Evolutionary conservation across 1,284 basidiomycete species (phyloP).

Genomic region (Cryptococcus sp.): DNA sequence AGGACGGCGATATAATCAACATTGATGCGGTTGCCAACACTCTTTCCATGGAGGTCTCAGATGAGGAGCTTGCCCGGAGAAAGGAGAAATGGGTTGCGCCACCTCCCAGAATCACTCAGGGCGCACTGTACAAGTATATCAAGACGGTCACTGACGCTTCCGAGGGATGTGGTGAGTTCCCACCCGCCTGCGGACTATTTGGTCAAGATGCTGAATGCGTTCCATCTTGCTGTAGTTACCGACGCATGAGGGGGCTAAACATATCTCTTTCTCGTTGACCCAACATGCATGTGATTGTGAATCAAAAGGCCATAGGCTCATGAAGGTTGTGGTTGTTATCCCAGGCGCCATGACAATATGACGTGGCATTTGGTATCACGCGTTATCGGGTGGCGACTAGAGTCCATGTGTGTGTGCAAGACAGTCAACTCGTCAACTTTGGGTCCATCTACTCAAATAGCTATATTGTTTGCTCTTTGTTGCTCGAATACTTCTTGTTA

Average conservation of each 20-base stretch:
- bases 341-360: too few species aligned
- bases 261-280: too few species aligned
- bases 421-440: too few species aligned
- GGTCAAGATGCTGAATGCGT: background rate
- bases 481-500: too few species aligned
- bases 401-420: too few species aligned
- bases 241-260: slow-evolving; percentile 21
- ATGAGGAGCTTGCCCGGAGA: slow-evolving; percentile 73
- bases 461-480: too few species aligned
- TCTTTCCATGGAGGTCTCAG: slow-evolving; percentile 78
- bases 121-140: slow-evolving; percentile 84
- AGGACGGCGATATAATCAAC: slow-evolving; percentile 84
- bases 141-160: slow-evolving; percentile 76
- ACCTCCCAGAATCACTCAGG: slow-evolving; percentile 79
- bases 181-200: background rate
- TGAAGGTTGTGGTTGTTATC: too few species aligned
- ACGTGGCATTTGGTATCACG: too few species aligned
- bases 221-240: slow-evolving; percentile 25
- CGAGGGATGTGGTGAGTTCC: slow-evolving; percentile 48
- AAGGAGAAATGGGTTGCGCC: slow-evolving; percentile 76
- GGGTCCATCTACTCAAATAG: too few species aligned
- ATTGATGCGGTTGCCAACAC: slow-evolving; percentile 78
- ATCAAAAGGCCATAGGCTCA: too few species aligned
- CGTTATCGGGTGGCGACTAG: too few species aligned
- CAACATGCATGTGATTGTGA: too few species aligned